A percentile compares a stretch with the other conserved stretches of the same genome.
Evolutionary conservation across 306 rosid species (phyloP).

Genomic region (Vigna unguiculata): DNA sequence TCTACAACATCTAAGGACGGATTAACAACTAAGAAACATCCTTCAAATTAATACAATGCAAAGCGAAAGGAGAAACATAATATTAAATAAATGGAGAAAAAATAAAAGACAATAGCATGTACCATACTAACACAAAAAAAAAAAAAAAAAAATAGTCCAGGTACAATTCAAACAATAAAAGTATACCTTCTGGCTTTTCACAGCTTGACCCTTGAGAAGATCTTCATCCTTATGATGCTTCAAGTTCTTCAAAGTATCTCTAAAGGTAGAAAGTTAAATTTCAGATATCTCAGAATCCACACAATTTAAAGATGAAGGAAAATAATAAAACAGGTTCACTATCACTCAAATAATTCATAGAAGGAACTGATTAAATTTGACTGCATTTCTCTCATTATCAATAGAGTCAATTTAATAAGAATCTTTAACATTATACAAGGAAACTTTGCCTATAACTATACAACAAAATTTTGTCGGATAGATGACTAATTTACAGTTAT

Average conservation of each 20-base stretch:
- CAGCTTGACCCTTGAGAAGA: constrained; percentile 85
- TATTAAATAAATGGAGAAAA: constrained; percentile 8
- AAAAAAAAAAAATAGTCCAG: constrained; percentile 1
- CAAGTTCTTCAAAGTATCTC: constrained; percentile 76
- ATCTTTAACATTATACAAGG: too few relatives aligned
- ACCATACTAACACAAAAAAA: not conserved
- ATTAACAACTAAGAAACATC: constrained; percentile 13
- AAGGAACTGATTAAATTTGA: not conserved
- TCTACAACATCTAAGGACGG: constrained; percentile 13
- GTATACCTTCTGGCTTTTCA: constrained; percentile 85
- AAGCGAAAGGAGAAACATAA: constrained; percentile 19
- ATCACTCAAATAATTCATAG: not conserved
- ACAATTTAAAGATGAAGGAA: constrained; percentile 5
- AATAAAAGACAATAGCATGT: not conserved
- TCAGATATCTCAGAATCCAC: constrained; percentile 30
- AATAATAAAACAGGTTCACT: constrained; percentile 7
- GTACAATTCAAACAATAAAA: constrained; percentile 24
- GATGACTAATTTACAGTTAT: too few relatives aligned
- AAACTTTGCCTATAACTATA: too few relatives aligned
- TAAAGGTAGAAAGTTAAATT: constrained; percentile 42
- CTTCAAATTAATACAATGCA: constrained; percentile 2
- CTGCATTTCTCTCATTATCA: too few relatives aligned
- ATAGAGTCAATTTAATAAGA: too few relatives aligned
- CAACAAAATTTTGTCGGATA: too few relatives aligned
- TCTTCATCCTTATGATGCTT: constrained; percentile 86